Base-by-base conservation (phyloP, 2,329 filamentous ascomycete genomes). In the Capronia coronata region DNA sequence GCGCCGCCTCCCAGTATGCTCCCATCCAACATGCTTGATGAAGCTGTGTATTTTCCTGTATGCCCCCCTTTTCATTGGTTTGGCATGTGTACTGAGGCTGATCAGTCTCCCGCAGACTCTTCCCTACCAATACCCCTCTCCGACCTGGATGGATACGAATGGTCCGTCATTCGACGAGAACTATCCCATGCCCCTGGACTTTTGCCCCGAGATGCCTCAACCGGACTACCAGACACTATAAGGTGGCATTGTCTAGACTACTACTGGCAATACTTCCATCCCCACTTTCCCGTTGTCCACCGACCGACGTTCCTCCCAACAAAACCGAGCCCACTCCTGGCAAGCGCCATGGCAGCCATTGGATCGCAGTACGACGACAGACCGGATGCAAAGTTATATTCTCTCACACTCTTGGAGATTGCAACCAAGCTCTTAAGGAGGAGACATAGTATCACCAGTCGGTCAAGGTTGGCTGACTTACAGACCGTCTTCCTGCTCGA, bases 41-140 rank as follows among this genome's bases (percentile, higher is more conserved):
- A 61, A 22, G 58, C 54, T 41, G 38, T 54, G 14, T 59, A 59
- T 50, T 32, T 56, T 46, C 51, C 57, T 41, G 59, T 62, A 59
- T 55, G 59, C 47, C 13, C 46, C 42, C 55, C 49, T 54, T 56
- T 47, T 51, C 48, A 44, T 54, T 47, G 39, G 39, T 44, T 50
- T 55, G 46, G 46, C 54, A 45, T 48, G 46, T 56, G 47, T 59
- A 56, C 58, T 62, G 58, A 60, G 55, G 54, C 56, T 61, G 58
- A 61, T 60, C 55, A 60, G 58, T 60, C 59, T 43, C 51, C 49
- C 46, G 43, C 52, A 68, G 66, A 60, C 59, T 55, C 61, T 67
- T 41, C 62, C 64, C 39, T 71, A 63, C 60, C 65, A 65, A 51
- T 67, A 68, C 57, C 65, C 63, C 59, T 67, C 65, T 60, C 64